Percentiles rank a stretch among this genome's conserved stretches.
Evolutionary conservation across 169 alveolate genomes (phyloP).

Genomic region (Plasmodium inui): DNA sequence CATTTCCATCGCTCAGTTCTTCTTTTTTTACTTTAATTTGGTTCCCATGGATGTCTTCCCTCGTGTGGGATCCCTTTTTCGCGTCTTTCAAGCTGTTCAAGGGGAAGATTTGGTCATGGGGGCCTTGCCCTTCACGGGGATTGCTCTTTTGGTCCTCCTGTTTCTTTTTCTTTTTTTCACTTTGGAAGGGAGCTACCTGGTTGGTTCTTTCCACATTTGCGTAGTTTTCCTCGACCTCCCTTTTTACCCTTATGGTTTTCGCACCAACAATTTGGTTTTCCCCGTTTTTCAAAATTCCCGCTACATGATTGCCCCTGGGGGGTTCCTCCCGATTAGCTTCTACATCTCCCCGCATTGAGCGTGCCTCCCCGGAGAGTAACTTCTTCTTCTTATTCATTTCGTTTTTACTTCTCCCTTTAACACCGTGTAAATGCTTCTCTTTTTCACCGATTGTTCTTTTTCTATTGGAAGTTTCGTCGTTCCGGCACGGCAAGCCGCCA

Average conservation of each 20-base stretch:
- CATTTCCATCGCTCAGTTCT: constrained; percentile 9
- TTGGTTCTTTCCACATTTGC: neutral
- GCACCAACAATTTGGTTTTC: neutral
- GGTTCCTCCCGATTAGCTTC: neutral
- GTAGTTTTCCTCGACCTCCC: neutral
- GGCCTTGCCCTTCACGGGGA: neutral
- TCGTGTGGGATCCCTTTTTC: neutral
- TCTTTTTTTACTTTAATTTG: constrained; percentile 36
- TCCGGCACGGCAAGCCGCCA: neutral
- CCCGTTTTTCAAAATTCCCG: neutral
- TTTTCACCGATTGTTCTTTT: neutral
- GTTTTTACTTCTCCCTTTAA: neutral
- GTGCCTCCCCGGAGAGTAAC: neutral
- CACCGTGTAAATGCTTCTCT: neutral
- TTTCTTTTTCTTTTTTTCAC: neutral
- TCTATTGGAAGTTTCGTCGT: neutral
- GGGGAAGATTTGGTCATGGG: neutral
- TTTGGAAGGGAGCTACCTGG: neutral
- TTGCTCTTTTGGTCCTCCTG: neutral
- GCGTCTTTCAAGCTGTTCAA: neutral
- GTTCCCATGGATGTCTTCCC: neutral
- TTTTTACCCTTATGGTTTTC: neutral
- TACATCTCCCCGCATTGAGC: neutral
- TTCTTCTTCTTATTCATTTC: neutral
- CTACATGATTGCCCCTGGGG: neutral